Evolutionary conservation across 345 rosid species (phyloP).

Genomic region (Cardiospermum halicacabum): DNA sequence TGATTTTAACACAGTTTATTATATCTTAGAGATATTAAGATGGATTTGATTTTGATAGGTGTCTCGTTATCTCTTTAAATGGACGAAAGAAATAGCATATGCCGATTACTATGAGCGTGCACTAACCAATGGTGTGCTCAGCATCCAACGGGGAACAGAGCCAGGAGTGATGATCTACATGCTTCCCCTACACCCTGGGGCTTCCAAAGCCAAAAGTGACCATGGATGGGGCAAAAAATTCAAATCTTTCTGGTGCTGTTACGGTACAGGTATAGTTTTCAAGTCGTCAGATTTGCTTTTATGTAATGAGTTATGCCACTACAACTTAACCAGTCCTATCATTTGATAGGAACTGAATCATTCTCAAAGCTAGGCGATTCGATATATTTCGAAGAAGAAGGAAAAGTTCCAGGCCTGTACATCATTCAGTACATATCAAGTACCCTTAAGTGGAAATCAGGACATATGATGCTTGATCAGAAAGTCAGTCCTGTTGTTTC

Average conservation of each 20-base stretch:
- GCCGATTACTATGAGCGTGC: conserved; percentile 59
- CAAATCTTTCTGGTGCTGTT: conserved; percentile 51
- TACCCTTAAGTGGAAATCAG: conserved; percentile 62
- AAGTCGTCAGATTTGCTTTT: not conserved
- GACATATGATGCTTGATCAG: conserved; percentile 48
- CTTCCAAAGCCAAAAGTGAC: conserved; percentile 36
- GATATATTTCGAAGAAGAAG: conserved; percentile 79
- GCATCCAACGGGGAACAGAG: conserved; percentile 51
- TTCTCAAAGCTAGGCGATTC: conserved; percentile 96
- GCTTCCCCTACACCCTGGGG: conserved; percentile 44
- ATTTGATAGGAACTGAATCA: conserved; percentile 61
- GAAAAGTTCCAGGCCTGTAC: conserved; percentile 58
- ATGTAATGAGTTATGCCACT: not conserved
- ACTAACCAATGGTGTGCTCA: conserved; percentile 42
- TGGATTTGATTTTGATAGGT: conserved; percentile 23
- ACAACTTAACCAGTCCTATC: not conserved
- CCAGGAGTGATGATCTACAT: conserved; percentile 52
- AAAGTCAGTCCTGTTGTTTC: conserved; percentile 64
- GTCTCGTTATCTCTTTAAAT: conserved; percentile 43
- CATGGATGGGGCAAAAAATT: conserved; percentile 46
- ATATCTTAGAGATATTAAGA: not conserved
- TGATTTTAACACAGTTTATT: not conserved
- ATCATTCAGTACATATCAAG: conserved; percentile 79
- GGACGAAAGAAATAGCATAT: conserved; percentile 51
- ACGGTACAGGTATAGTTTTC: conserved; percentile 40